Conservation (phyloP, 805 yeast species). For the Ogataea degrootiae region DNA sequence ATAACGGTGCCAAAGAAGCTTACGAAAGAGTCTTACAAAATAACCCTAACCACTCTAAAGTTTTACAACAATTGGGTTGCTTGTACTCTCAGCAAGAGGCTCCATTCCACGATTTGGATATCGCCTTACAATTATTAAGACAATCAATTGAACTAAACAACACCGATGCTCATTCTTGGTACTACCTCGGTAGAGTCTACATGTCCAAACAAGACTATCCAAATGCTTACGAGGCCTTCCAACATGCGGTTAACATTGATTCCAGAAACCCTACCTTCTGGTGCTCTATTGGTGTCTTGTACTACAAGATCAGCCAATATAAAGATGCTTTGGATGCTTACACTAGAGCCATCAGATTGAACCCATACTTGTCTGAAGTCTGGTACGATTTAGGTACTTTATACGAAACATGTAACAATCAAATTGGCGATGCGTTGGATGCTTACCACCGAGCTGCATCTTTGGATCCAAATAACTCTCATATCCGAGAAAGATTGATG, state of each 20-base stretch:
- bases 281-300: slow-evolving; percentile 93
- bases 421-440: slow-evolving; percentile 89
- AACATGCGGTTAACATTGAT: slow-evolving; percentile 96
- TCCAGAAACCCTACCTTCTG: slow-evolving; percentile 97
- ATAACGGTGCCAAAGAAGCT: slow-evolving; percentile 89
- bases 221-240: slow-evolving; percentile 97
- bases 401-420: slow-evolving; percentile 96
- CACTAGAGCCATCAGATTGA: slow-evolving; percentile 91
- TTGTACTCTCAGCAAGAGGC: slow-evolving; percentile 74
- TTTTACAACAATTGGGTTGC: slow-evolving; percentile 93
- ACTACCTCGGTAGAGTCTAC: slow-evolving; percentile 91
- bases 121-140: slow-evolving; percentile 74
- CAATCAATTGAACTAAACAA: slow-evolving; percentile 88
- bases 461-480: slow-evolving; percentile 90
- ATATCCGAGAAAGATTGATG: slow-evolving; percentile 87
- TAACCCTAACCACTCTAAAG: slow-evolving; percentile 93
- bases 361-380: slow-evolving; percentile 94
- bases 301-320: slow-evolving; percentile 93
- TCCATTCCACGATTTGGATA: slow-evolving; percentile 72
- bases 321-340: slow-evolving; percentile 97
- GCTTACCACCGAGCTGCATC: slow-evolving; percentile 96
- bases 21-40: slow-evolving; percentile 87
- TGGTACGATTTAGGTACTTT: slow-evolving; percentile 98
- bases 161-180: slow-evolving; percentile 95
- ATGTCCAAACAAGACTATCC: slow-evolving; percentile 95